Evolutionary conservation across 2,329 filamentous ascomycete genomes (phyloP).

Genomic region (Aspergillus brasiliensis): DNA sequence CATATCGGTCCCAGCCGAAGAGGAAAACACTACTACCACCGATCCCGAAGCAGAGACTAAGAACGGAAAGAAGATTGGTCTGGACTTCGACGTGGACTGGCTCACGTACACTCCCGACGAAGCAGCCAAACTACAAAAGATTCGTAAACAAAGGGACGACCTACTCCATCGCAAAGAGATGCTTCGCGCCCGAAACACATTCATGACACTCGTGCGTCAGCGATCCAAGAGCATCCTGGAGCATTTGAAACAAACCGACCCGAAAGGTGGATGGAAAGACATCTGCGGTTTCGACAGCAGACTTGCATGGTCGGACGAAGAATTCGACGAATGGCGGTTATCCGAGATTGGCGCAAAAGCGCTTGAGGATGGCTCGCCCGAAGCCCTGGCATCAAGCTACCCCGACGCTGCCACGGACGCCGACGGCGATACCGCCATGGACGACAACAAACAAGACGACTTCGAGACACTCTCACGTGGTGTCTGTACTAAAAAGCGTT

Average conservation of each 20-base stretch:
- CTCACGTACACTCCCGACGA: conserved; percentile 43
- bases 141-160: conserved; percentile 37
- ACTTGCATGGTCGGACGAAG: conserved; percentile 51
- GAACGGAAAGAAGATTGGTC: conserved; percentile 29
- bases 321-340: conserved; percentile 51
- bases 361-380: conserved; percentile 41
- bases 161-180: conserved; percentile 42
- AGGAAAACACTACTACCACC: conserved; percentile 9
- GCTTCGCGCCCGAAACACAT: conserved; percentile 44
- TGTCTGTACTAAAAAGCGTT: conserved; percentile 51
- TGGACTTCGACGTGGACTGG: conserved; percentile 32
- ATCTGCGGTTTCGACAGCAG: conserved; percentile 52
- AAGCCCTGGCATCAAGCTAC: conserved; percentile 32
- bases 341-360: conserved; percentile 41
- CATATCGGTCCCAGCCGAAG: conserved; percentile 35
- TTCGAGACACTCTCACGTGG: conserved; percentile 41
- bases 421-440: conserved; percentile 40
- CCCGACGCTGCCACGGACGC: conserved; percentile 26
- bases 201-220: conserved; percentile 46
- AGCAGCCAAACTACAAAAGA: conserved; percentile 40
- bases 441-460: conserved; percentile 30
- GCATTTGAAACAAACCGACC: conserved; percentile 46
- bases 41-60: conserved; percentile 18
- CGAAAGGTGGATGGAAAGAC: conserved; percentile 51
- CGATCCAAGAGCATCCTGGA: conserved; percentile 47